Evolutionary conservation across 2,329 filamentous ascomycete species (phyloP).

Genomic region (Arthroderma sp.): DNA sequence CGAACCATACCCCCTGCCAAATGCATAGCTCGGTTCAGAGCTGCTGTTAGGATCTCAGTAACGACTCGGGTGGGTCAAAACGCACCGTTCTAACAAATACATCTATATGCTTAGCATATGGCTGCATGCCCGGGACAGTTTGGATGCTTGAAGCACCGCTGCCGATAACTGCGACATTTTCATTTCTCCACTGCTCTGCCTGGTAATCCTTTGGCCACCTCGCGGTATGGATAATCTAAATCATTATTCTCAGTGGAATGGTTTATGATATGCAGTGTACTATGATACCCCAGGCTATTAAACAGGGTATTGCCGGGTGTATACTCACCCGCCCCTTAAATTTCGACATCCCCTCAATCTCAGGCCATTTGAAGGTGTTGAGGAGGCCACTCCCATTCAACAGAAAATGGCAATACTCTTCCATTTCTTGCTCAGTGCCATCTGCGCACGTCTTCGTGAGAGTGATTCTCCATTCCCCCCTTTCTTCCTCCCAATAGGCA

Average conservation of each 20-base stretch:
- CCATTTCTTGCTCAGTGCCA: conserved; percentile 20
- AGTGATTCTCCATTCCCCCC: conserved; percentile 38
- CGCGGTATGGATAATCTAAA: conserved; percentile 32
- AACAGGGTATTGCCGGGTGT: not conserved
- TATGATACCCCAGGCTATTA: not conserved
- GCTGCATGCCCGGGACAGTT: conserved; percentile 26
- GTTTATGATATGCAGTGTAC: not conserved
- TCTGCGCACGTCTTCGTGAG: conserved; percentile 27
- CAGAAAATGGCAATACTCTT: conserved; percentile 22
- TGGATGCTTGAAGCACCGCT: conserved; percentile 30
- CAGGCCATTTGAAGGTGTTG: conserved; percentile 33
- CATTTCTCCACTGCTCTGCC: conserved; percentile 24
- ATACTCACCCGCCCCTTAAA: conserved; percentile 30
- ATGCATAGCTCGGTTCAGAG: too few species aligned
- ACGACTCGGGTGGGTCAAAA: not conserved
- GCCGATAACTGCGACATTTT: conserved; percentile 25
- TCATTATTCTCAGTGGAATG: not conserved
- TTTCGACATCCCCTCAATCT: conserved; percentile 32
- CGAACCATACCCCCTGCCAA: conserved; percentile 17
- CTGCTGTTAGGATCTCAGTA: not conserved
- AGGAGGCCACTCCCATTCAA: conserved; percentile 28
- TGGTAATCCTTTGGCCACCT: conserved; percentile 31
- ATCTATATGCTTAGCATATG: conserved; percentile 27
- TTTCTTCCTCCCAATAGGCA: conserved; percentile 37
- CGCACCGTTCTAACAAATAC: conserved; percentile 22